Evolutionary conservation across 108 stramenopile species (phyloP).

Genomic region (Cylindrotheca fusiformis): DNA sequence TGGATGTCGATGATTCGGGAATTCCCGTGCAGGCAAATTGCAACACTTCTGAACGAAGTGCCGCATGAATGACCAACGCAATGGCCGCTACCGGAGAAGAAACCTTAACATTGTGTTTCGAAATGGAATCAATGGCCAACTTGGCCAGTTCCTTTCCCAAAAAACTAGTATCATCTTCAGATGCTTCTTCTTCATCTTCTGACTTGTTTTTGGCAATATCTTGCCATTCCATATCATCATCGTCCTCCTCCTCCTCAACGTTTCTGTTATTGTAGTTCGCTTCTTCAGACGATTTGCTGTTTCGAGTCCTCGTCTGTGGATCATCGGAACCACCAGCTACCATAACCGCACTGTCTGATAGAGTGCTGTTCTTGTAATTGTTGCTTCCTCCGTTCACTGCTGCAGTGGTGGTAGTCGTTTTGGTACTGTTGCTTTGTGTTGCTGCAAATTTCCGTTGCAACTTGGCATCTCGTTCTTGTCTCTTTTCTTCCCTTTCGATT

Average conservation of each 20-base stretch:
- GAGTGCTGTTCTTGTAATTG: not conserved
- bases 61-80: slow-evolving; percentile 61
- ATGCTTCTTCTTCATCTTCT: slow-evolving; percentile 22
- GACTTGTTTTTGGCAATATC: slow-evolving; percentile 31
- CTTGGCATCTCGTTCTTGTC: slow-evolving; percentile 61
- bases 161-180: slow-evolving; percentile 1
- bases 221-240: slow-evolving; percentile 45
- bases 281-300: not conserved
- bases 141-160: slow-evolving; percentile 47
- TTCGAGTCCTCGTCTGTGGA: not conserved
- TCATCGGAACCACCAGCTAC: slow-evolving; percentile 7
- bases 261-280: not conserved
- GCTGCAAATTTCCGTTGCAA: slow-evolving; percentile 45
- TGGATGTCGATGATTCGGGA: slow-evolving; percentile 24
- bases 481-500: slow-evolving; percentile 55
- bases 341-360: slow-evolving; percentile 16
- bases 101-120: slow-evolving; percentile 37
- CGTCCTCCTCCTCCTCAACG: slow-evolving; percentile 5
- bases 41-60: slow-evolving; percentile 41
- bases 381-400: not conserved
- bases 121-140: slow-evolving; percentile 41
- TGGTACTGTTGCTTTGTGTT: no score
- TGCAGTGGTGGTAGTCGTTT: not conserved
- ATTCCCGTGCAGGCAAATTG: slow-evolving; percentile 68
- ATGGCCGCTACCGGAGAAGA: slow-evolving; percentile 59